Evolutionary conservation across 495 filamentous ascomycete species (phyloP), one percentile per base, ranked within the genome.

Genomic region (Xylona heveae): DNA sequence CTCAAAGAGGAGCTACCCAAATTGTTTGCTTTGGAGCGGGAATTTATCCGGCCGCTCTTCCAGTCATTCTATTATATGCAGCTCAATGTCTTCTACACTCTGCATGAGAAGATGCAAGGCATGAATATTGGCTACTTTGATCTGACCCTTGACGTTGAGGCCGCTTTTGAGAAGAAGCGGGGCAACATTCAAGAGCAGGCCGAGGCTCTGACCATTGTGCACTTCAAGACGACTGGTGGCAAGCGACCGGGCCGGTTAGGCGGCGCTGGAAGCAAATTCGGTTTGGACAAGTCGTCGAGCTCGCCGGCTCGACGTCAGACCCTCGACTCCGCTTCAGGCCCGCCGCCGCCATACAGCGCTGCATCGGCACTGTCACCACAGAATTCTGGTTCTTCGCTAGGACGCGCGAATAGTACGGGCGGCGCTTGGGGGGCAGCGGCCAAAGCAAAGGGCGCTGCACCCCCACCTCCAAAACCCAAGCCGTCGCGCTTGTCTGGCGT

Each of bases 11-110:
- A 99, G 52, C 62, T 99, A 24, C 90, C 88, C 20, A 81, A 83
- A 50, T 62, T 99, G 4, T 99, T 99, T 54, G 43, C 51, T 13
- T 68, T 95, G n/a, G 90, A 95, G 51, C 66, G 80, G 36, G 79
- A 99, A 48, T 95, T 99, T 55, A 99, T 99, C 52, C 74, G 75
- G 36, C 88, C 88, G 9, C 64, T 99, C 5, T 99, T 99, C 64
- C 90, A 94, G 44, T 91, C 82, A 20, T 99, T 95, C 60, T 99
- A 99, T 56, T 99, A 99, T 61, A 95, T 99, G 90, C 88, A 99
- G 51, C 68, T 99, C 34, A 99, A 99, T 51, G 83, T 99, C 38
- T 99, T 95, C 55, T 99, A 99, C 53, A 95, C 90, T 1, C 61
- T 99, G 21, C 88, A 99, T 52, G 88, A 99, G 53, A 77, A 68